These are phyloP conservation scores for Claviceps pusilla DNA, from an alignment of 2,329 filamentous ascomycete species.

Conservation along the genomic window DNA sequence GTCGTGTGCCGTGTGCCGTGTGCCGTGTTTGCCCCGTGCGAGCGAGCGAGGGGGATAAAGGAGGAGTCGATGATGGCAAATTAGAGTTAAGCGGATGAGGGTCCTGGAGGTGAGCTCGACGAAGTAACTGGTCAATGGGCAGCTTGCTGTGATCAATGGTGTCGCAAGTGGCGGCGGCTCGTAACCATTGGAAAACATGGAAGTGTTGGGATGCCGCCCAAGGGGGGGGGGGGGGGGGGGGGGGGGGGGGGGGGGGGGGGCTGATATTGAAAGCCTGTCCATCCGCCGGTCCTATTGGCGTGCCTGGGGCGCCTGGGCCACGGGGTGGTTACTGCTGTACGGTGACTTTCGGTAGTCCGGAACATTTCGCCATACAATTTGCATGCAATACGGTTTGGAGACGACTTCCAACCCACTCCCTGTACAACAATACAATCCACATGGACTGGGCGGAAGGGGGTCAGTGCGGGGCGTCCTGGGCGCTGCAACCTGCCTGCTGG, in stretches of 20 bases:
- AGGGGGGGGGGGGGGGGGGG: background rate
- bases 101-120: background rate
- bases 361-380: too few relatives aligned
- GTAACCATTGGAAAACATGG: background rate
- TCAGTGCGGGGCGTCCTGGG: too few relatives aligned
- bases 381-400: too few relatives aligned
- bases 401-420: too few relatives aligned
- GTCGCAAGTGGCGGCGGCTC: slow-evolving; percentile 1
- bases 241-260: background rate
- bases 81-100: background rate
- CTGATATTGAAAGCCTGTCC: too few relatives aligned
- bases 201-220: background rate
- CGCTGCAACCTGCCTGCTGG: background rate
- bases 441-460: too few relatives aligned
- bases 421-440: too few relatives aligned
- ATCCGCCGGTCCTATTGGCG: background rate
- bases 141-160: background rate
- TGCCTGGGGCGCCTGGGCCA: background rate
- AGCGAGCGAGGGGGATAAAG: background rate
- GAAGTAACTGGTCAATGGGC: background rate
- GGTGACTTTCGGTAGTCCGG: too few relatives aligned
- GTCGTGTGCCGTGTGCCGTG: background rate
- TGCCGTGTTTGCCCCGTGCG: background rate
- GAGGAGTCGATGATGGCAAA: background rate
- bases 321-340: too few relatives aligned